Percentiles rank a stretch among this genome's conserved stretches.
Evolutionary conservation across 345 rosid species (phyloP).

Genomic region (Eucalyptus pauciflora): DNA sequence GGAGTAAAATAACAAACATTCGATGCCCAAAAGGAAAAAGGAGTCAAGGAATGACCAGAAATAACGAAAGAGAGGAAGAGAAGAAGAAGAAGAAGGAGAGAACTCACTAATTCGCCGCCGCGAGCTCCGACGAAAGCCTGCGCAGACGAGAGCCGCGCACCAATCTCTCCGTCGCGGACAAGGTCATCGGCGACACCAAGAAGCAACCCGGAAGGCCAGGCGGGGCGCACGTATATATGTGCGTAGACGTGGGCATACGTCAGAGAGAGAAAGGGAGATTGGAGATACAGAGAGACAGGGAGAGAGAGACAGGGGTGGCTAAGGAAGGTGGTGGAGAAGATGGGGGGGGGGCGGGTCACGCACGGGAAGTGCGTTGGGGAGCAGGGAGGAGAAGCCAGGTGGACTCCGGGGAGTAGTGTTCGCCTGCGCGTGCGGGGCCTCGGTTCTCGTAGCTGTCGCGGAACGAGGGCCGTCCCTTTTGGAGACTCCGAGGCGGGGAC

Average conservation of each 20-base stretch:
- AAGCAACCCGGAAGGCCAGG: background rate
- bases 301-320: background rate
- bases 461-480: background rate
- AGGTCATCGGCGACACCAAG: background rate
- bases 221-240: background rate
- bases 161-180: background rate
- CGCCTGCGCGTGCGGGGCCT: background rate
- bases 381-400: background rate
- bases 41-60: background rate
- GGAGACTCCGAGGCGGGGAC: background rate
- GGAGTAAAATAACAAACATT: background rate
- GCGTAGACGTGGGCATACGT: background rate
- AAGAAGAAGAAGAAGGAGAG: background rate
- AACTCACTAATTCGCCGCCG: background rate
- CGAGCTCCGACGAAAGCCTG: background rate
- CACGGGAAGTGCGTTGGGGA: background rate
- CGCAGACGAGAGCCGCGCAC: background rate
- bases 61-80: background rate
- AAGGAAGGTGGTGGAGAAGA: background rate
- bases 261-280: background rate
- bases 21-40: background rate
- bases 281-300: background rate
- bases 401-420: background rate
- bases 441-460: background rate
- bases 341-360: background rate